These are phyloP conservation scores for Rhynchospora tenuis DNA, from an alignment of 176 grass and related monocot genomes.

Conservation along the genomic window DNA sequence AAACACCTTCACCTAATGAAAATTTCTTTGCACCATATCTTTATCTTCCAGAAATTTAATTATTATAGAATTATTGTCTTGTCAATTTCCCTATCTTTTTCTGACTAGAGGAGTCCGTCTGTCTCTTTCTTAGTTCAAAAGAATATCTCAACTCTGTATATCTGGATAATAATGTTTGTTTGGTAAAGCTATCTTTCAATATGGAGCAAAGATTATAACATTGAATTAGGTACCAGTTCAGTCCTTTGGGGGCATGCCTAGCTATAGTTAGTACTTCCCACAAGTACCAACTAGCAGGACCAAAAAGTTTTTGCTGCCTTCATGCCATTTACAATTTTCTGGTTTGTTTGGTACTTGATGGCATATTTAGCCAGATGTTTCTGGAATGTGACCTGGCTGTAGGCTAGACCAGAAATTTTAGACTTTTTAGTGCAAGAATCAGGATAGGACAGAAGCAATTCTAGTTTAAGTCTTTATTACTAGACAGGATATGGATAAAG, in stretches of 20 bases:
- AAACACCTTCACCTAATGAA: not conserved
- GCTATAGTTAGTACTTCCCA: no score
- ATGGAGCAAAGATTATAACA: not conserved
- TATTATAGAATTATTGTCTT: not conserved
- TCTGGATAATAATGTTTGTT: not conserved
- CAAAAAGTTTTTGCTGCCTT: not conserved
- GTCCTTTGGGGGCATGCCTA: not conserved
- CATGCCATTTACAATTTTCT: not conserved
- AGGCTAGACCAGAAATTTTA: not conserved
- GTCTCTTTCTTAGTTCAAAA: not conserved
- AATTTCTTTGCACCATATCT: not conserved
- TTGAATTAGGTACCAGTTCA: not conserved
- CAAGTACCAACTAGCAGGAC: no score
- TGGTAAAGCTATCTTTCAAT: not conserved
- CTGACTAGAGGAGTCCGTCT: no score
- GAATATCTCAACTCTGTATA: not conserved
- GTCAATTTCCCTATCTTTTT: not conserved
- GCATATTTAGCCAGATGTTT: not conserved
- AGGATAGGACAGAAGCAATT: not conserved
- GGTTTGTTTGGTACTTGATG: not conserved
- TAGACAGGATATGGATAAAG: not conserved
- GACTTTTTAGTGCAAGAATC: not conserved
- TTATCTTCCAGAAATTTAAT: not conserved
- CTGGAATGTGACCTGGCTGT: not conserved
- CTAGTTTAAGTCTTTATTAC: not conserved